These are phyloP conservation scores for Phaseolus coccineus DNA, from an alignment of 331 rosid genomes.

Conservation along the genomic window DNA sequence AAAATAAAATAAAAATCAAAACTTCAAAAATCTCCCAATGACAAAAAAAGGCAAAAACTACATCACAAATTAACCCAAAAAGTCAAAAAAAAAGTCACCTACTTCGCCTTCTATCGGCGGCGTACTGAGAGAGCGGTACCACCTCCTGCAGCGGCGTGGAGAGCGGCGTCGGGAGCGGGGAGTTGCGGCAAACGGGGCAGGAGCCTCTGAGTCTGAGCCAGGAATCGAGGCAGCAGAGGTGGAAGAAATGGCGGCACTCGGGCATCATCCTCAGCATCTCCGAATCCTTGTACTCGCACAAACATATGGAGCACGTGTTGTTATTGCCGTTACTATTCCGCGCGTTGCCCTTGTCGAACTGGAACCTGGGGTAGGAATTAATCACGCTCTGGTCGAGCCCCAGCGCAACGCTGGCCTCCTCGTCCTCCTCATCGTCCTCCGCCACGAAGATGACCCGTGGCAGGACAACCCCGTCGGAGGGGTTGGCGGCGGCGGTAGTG, in stretches of 20 bases:
- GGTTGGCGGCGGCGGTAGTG: background rate
- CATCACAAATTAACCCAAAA: background rate
- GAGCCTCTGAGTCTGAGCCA: constrained; percentile 94
- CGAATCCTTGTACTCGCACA: constrained; percentile 80
- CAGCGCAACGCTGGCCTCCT: constrained; percentile 42
- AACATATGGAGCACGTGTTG: constrained; percentile 80
- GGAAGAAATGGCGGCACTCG: constrained; percentile 84
- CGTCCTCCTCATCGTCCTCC: constrained; percentile 43
- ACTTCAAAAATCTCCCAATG: background rate
- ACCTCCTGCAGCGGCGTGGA: constrained; percentile 90
- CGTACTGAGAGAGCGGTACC: constrained; percentile 82
- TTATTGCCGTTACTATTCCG: constrained; percentile 17
- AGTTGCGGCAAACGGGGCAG: constrained; percentile 94
- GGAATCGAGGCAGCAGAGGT: constrained; percentile 78
- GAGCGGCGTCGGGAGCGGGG: constrained; percentile 65
- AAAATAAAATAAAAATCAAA: background rate
- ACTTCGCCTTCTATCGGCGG: constrained; percentile 74
- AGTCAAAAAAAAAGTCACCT: constrained; percentile 47
- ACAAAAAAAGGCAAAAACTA: background rate
- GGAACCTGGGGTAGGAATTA: constrained; percentile 83
- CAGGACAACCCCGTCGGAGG: constrained; percentile 43
- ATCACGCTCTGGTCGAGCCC: constrained; percentile 76
- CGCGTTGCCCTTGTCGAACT: constrained; percentile 46
- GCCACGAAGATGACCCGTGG: constrained; percentile 50
- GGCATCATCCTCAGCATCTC: constrained; percentile 99